These are phyloP conservation scores for Mortierella sp. DNA, from an alignment of 371 early-diverging fungal genomes.

Conservation along the genomic window DNA sequence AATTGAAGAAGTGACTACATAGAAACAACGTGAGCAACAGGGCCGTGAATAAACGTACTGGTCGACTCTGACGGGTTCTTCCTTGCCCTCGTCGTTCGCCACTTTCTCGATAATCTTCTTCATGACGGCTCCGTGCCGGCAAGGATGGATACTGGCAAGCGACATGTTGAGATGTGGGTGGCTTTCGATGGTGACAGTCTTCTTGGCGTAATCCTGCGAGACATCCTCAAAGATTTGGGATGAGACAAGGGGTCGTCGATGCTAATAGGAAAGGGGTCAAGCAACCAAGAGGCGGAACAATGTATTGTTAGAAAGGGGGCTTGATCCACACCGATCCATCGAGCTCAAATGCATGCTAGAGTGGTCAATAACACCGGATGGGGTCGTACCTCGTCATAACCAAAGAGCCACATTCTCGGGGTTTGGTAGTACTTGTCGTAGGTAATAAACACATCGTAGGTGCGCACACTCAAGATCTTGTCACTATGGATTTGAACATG, in stretches of 20 bases:
- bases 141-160: constrained; percentile 96
- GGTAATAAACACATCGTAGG: constrained; percentile 97
- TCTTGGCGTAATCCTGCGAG: constrained; percentile 96
- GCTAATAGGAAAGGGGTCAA: constrained; percentile 35
- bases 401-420: constrained; percentile 96
- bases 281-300: not conserved
- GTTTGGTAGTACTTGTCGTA: constrained; percentile 99
- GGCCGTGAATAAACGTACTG: constrained; percentile 71
- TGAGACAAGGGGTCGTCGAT: constrained; percentile 88
- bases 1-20: not conserved
- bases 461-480: constrained; percentile 93
- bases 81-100: constrained; percentile 67
- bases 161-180: constrained; percentile 92
- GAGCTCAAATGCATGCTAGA: not conserved
- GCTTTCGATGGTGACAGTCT: constrained; percentile 97
- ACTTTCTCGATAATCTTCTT: constrained; percentile 92
- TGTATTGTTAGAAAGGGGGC: not conserved
- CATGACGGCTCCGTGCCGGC: constrained; percentile 98
- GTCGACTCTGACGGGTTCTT: constrained; percentile 87
- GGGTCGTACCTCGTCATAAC: constrained; percentile 85
- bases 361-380: not conserved
- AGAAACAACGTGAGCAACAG: not conserved
- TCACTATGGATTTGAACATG: constrained; percentile 60
- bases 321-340: not conserved
- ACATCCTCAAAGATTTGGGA: constrained; percentile 96